Percentiles rank a stretch among this genome's conserved stretches.
Evolutionary conservation across 306 rosid genomes (phyloP).

Genomic region (Mimosa bimucronata): DNA sequence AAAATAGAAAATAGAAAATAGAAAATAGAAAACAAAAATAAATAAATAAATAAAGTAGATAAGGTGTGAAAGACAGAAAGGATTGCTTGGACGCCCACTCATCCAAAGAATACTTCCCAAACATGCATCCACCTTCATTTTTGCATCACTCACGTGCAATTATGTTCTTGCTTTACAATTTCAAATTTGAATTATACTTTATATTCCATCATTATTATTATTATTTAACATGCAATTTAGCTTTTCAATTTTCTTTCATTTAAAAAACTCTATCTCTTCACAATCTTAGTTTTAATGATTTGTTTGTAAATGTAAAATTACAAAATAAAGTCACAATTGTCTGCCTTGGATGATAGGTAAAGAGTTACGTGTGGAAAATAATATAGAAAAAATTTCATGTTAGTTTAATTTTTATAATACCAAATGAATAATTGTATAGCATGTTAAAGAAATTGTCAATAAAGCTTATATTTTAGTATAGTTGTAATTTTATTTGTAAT

Average conservation of each 20-base stretch:
- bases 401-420: no score
- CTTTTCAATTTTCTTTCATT: not conserved
- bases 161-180: conserved; percentile 28
- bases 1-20: not conserved
- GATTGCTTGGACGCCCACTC: conserved; percentile 69
- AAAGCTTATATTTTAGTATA: not conserved
- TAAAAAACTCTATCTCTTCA: not conserved
- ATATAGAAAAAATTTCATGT: not conserved
- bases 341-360: not conserved
- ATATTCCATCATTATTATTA: not conserved
- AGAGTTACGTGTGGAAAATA: not conserved
- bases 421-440: not conserved
- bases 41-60: conserved; percentile 30
- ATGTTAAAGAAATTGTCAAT: not conserved
- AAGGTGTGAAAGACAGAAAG: conserved; percentile 69
- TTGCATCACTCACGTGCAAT: conserved; percentile 49
- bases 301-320: not conserved
- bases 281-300: no score
- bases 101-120: conserved; percentile 45
- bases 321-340: not conserved
- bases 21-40: not conserved
- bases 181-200: not conserved
- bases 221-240: not conserved
- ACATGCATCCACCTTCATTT: conserved; percentile 36
- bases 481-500: not conserved